Conservation (phyloP, 148 eudicot genomes). For the Nyssa sinensis region DNA sequence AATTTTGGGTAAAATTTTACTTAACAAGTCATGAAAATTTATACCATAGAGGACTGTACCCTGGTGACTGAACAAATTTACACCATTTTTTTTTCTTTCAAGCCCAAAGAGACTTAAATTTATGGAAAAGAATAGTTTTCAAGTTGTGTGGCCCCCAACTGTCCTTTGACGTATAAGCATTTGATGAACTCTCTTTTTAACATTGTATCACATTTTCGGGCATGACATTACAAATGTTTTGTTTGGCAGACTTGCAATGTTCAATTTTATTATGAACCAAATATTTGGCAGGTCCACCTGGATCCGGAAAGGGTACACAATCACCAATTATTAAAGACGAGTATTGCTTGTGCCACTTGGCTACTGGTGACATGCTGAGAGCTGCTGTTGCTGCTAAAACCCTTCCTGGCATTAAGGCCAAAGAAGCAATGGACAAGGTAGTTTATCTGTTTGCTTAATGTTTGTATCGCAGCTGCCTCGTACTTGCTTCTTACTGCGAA, state of each 20-base stretch:
- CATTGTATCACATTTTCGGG: neutral
- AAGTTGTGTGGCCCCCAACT: neutral
- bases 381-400: slow-evolving; percentile 97
- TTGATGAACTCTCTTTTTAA: neutral
- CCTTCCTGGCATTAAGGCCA: slow-evolving; percentile 86
- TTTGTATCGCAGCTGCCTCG: neutral
- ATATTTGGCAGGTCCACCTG: slow-evolving; percentile 76
- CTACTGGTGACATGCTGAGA: slow-evolving; percentile 98
- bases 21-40: neutral
- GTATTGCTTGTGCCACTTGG: slow-evolving; percentile 94
- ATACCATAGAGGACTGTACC: neutral
- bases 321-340: slow-evolving; percentile 91
- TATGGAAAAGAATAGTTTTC: neutral
- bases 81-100: neutral
- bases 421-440: slow-evolving; percentile 97
- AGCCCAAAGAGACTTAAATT: neutral
- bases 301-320: slow-evolving; percentile 97
- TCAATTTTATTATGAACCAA: neutral
- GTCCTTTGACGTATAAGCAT: neutral
- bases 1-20: neutral
- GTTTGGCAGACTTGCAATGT: neutral
- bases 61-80: neutral
- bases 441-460: neutral
- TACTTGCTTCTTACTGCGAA: neutral
- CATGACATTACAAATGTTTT: neutral